A percentile compares a stretch with the other conserved stretches of the same genome.
Evolutionary conservation across 228 moss, liverwort and hornwort species (phyloP).

Genomic region (Sphagnum fallax): DNA sequence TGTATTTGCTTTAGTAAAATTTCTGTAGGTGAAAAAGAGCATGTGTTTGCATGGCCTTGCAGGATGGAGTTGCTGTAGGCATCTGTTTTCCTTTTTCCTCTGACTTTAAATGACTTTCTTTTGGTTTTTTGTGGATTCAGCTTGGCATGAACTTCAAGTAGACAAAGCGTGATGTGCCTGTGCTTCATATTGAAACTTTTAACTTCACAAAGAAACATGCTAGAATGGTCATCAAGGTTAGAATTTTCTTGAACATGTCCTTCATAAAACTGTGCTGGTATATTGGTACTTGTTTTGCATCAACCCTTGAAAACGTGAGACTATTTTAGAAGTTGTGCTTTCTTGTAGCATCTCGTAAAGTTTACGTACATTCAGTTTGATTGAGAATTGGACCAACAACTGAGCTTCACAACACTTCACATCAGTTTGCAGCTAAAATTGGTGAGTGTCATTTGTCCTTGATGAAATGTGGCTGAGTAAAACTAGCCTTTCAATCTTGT

Average conservation of each 20-base stretch:
- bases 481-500: too few relatives aligned
- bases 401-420: too few relatives aligned
- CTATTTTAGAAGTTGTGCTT: neutral
- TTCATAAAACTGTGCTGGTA: neutral
- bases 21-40: neutral
- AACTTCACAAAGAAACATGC: constrained; percentile 83
- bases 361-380: too few relatives aligned
- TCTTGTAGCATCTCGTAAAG: neutral
- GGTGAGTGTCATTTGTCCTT: too few relatives aligned
- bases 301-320: neutral
- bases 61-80: too few relatives aligned
- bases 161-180: constrained; percentile 16
- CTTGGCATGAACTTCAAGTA: constrained; percentile 82
- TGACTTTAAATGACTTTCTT: too few relatives aligned
- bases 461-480: too few relatives aligned
- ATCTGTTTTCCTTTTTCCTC: too few relatives aligned
- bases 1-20: neutral
- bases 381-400: too few relatives aligned
- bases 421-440: neutral
- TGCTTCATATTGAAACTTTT: constrained; percentile 80
- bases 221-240: constrained; percentile 53
- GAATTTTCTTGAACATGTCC: neutral
- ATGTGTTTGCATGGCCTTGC: too few relatives aligned
- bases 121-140: constrained; percentile 12
- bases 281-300: neutral